Conservation (phyloP, 2,329 filamentous ascomycete genomes). For the Sporothrix inflata region DNA sequence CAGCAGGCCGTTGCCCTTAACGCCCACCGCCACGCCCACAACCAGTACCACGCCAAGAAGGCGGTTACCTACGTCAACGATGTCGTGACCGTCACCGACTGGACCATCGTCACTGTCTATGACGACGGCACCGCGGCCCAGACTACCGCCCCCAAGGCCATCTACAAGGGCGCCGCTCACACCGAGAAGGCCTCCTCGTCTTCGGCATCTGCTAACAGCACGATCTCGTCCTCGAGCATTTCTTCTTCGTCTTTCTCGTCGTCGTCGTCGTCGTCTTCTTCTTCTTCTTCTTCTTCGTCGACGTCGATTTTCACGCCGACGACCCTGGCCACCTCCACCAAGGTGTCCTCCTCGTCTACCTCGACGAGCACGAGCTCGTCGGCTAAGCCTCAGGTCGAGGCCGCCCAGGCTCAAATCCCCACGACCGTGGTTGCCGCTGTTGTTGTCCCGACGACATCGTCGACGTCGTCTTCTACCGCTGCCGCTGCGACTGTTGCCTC, state of each 20-base stretch:
- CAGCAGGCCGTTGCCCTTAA: slow-evolving; percentile 49
- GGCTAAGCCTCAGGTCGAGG: not conserved
- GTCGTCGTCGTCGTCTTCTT: not conserved
- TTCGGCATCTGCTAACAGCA: slow-evolving; percentile 27
- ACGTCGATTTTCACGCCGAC: slow-evolving; percentile 26
- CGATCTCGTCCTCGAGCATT: slow-evolving; percentile 15
- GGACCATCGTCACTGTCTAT: slow-evolving; percentile 50
- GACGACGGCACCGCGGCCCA: slow-evolving; percentile 36
- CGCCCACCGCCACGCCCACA: slow-evolving; percentile 48
- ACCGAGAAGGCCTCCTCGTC: slow-evolving; percentile 20
- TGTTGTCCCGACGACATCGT: slow-evolving; percentile 32
- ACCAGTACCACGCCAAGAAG: slow-evolving; percentile 42
- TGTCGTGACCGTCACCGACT: slow-evolving; percentile 44
- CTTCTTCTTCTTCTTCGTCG: slow-evolving; percentile 2
- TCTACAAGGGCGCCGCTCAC: slow-evolving; percentile 34
- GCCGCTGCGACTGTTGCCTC: slow-evolving; percentile 33
- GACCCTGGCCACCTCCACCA: slow-evolving; percentile 28
- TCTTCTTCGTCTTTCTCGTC: slow-evolving; percentile 25
- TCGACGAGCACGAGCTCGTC: slow-evolving; percentile 10
- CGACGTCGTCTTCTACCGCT: slow-evolving; percentile 30
- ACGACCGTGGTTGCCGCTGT: slow-evolving; percentile 30
- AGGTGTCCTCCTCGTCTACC: slow-evolving; percentile 3
- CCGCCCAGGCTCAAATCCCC: slow-evolving; percentile 11
- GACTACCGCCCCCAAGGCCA: slow-evolving; percentile 29
- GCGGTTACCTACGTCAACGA: slow-evolving; percentile 41